These are phyloP conservation scores for Gymnopus androsaceus DNA, from an alignment of 1,284 basidiomycete species.

Conservation along the genomic window DNA sequence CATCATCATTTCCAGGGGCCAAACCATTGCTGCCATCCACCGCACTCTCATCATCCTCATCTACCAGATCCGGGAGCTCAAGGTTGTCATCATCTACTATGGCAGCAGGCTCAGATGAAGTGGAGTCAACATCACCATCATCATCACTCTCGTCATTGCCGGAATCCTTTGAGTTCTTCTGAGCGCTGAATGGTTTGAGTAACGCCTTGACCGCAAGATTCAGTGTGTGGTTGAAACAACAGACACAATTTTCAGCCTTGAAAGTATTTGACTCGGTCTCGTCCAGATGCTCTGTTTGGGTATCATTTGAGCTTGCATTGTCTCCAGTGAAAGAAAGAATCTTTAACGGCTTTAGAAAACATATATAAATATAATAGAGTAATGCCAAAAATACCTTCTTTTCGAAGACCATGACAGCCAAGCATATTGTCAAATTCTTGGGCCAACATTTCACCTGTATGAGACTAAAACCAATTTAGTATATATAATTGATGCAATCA, in stretches of 20 bases:
- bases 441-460: slow-evolving; percentile 2
- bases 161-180: too few species aligned
- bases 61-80: too few species aligned
- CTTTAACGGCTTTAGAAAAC: neutral
- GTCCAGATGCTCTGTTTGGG: slow-evolving; percentile 7
- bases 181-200: neutral
- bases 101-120: too few species aligned
- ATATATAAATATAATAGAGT: too few species aligned
- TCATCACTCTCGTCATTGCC: too few species aligned
- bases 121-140: too few species aligned
- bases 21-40: too few species aligned
- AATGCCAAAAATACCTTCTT: slow-evolving; percentile 10
- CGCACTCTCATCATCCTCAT: neutral
- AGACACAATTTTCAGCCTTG: slow-evolving; percentile 9
- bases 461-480: slow-evolving; percentile 2
- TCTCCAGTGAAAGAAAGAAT: slow-evolving; percentile 9
- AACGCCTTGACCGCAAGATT: slow-evolving; percentile 18
- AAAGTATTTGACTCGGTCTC: slow-evolving; percentile 6
- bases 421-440: slow-evolving; percentile 3
- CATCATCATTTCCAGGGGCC: neutral
- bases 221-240: slow-evolving; percentile 20
- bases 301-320: slow-evolving; percentile 5
- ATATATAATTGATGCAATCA: neutral
- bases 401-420: neutral
- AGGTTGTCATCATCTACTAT: neutral